These are phyloP conservation scores for Huiozyma sinensis DNA, from an alignment of 805 yeast genomes.

Conservation along the genomic window DNA sequence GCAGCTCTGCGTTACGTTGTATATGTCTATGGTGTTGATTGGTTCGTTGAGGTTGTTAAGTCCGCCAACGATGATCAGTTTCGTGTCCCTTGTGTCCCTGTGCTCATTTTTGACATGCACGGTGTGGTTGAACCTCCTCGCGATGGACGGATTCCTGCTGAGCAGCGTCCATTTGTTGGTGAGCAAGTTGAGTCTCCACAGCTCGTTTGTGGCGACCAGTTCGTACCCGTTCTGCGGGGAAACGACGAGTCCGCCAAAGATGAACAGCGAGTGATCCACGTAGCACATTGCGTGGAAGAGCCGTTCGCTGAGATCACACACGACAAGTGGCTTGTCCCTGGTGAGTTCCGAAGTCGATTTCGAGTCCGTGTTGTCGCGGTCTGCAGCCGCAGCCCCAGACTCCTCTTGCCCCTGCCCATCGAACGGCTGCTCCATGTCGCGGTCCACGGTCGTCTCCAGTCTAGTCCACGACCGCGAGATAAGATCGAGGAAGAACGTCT, in stretches of 20 bases:
- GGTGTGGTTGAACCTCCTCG: slow-evolving; percentile 42
- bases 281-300: slow-evolving; percentile 50
- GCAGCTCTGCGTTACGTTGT: slow-evolving; percentile 16
- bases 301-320: slow-evolving; percentile 26
- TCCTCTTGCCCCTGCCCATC: neutral
- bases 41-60: slow-evolving; percentile 22
- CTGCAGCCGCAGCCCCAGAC: neutral
- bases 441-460: slow-evolving; percentile 19
- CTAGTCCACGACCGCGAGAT: slow-evolving; percentile 49
- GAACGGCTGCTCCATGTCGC: neutral
- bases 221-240: slow-evolving; percentile 28
- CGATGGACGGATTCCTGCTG: slow-evolving; percentile 28
- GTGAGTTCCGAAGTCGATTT: neutral
- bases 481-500: slow-evolving; percentile 49
- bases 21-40: slow-evolving; percentile 20
- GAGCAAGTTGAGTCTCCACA: slow-evolving; percentile 58
- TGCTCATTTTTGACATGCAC: slow-evolving; percentile 29
- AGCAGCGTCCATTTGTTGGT: slow-evolving; percentile 44
- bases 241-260: slow-evolving; percentile 57
- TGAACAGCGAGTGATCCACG: slow-evolving; percentile 39
- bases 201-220: slow-evolving; percentile 44
- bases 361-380: neutral
- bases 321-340: neutral
- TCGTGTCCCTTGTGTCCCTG: slow-evolving; percentile 21
- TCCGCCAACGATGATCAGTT: slow-evolving; percentile 25